Conservation (phyloP, 2,329 filamentous ascomycete species). For the Phyllosticta citribraziliensis region DNA sequence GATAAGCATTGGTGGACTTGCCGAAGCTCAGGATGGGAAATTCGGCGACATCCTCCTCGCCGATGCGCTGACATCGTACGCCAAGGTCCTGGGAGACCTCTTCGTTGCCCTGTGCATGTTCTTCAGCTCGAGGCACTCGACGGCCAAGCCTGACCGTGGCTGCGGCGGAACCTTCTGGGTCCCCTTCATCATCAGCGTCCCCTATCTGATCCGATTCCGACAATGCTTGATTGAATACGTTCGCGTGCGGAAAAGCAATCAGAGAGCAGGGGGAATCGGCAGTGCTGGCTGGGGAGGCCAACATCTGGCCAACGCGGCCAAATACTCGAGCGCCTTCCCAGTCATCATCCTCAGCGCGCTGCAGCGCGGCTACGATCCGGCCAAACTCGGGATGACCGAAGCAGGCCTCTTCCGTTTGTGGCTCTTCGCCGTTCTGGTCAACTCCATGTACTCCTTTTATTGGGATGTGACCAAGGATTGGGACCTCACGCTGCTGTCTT, state of each 20-base stretch:
- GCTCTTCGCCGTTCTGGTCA: slow-evolving; percentile 64
- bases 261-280: slow-evolving; percentile 26
- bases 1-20: slow-evolving; percentile 75
- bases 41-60: slow-evolving; percentile 91
- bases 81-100: slow-evolving; percentile 81
- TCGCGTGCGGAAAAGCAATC: slow-evolving; percentile 53
- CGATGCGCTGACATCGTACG: slow-evolving; percentile 89
- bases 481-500: slow-evolving; percentile 77
- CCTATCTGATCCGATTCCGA: slow-evolving; percentile 75
- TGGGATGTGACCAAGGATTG: slow-evolving; percentile 97
- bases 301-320: slow-evolving; percentile 86
- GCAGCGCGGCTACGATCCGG: slow-evolving; percentile 52
- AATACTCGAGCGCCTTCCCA: slow-evolving; percentile 90
- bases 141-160: slow-evolving; percentile 66
- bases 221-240: slow-evolving; percentile 87
- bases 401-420: slow-evolving; percentile 46
- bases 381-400: slow-evolving; percentile 44
- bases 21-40: slow-evolving; percentile 77
- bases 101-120: slow-evolving; percentile 87
- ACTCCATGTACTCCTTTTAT: slow-evolving; percentile 94
- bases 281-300: slow-evolving; percentile 64
- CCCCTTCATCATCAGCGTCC: slow-evolving; percentile 73
- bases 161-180: slow-evolving; percentile 74
- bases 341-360: slow-evolving; percentile 74
- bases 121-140: slow-evolving; percentile 63